These are phyloP conservation scores for Centella asiatica DNA, from an alignment of 129 eudicot genomes.

Conservation along the genomic window DNA sequence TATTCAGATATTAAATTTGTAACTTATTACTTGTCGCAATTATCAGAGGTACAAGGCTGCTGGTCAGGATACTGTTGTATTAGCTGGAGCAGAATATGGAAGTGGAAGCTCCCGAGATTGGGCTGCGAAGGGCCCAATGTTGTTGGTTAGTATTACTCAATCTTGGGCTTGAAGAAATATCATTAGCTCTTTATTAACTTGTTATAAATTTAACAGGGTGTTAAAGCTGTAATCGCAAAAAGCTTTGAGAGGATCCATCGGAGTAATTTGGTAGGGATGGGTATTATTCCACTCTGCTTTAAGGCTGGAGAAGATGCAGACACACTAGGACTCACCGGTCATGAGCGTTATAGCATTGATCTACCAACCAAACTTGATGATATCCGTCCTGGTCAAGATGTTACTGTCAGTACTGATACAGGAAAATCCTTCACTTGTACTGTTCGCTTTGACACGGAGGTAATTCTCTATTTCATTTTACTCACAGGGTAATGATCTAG, in stretches of 20 bases:
- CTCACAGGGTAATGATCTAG: neutral
- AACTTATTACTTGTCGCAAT: neutral
- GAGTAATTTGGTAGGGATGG: slow-evolving; percentile 93
- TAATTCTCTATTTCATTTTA: slow-evolving; percentile 19
- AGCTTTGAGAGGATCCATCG: slow-evolving; percentile 95
- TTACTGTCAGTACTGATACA: slow-evolving; percentile 56
- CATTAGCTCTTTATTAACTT: slow-evolving; percentile 1
- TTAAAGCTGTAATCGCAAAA: slow-evolving; percentile 87
- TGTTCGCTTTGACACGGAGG: slow-evolving; percentile 92
- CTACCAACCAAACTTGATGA: slow-evolving; percentile 60
- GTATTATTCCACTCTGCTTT: slow-evolving; percentile 85
- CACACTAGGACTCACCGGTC: slow-evolving; percentile 70
- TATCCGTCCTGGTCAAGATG: slow-evolving; percentile 86
- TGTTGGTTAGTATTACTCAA: slow-evolving; percentile 45
- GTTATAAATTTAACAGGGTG: slow-evolving; percentile 41
- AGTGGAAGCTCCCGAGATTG: slow-evolving; percentile 97
- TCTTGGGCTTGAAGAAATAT: neutral
- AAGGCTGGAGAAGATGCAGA: slow-evolving; percentile 91
- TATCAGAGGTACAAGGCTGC: slow-evolving; percentile 74
- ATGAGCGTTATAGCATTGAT: slow-evolving; percentile 73
- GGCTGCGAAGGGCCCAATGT: slow-evolving; percentile 99
- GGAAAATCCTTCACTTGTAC: slow-evolving; percentile 87
- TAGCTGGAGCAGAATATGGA: slow-evolving; percentile 96
- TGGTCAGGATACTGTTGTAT: slow-evolving; percentile 72
- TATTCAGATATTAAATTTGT: neutral